Evolutionary conservation across 2,329 filamentous ascomycete genomes (phyloP), one percentile per base, ranked within the genome.

Genomic region (Cytospora leucostoma): DNA sequence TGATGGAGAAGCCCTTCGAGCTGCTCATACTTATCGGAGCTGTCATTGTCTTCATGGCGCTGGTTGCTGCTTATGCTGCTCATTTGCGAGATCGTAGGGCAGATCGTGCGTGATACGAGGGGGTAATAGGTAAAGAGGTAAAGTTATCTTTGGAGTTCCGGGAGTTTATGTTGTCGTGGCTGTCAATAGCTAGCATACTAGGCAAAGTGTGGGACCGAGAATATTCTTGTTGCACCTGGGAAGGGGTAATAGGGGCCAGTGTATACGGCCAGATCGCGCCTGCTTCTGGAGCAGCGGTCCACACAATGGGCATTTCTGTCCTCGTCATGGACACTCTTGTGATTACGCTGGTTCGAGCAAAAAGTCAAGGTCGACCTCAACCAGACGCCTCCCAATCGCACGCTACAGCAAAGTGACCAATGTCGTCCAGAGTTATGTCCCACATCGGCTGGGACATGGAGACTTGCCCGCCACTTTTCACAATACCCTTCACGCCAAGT

Each of bases 371-470:
- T 6, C 21, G 2, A 35, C 15, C 32, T 63, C 37, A 58, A 4
- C 50, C 38, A 15, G 17, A 50, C n/a, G 66, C 66, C 53, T 69
- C 71, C 76, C 76, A 78, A 56, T 77, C 74, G 58, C 74, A 77
- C 21, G 73, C 74, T 27, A 78, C 75, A 4, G 67, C 71, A 72
- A 75, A 77, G 4, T 67, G 68, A 3, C 73, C 73, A 38, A 70
- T 68, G 3, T 57, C 69, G 21, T 68, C 69, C 1, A 78, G 63
- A 33, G 68, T 61, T 13, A 77, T 69, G 55, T 77, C 75, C 76
- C 76, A 78, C 15, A 71, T 72, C 3, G 76, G 76, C 40, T 73
- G 71, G 40, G 68, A 71, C 51, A 79, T 69, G 1, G 71, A 69
- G 2, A 79, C 67, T 21, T 73, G 44, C 10, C 65, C 62, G 15